Evolutionary conservation across 2,329 filamentous ascomycete species (phyloP).

Genomic region (Albifimbria verrucaria): DNA sequence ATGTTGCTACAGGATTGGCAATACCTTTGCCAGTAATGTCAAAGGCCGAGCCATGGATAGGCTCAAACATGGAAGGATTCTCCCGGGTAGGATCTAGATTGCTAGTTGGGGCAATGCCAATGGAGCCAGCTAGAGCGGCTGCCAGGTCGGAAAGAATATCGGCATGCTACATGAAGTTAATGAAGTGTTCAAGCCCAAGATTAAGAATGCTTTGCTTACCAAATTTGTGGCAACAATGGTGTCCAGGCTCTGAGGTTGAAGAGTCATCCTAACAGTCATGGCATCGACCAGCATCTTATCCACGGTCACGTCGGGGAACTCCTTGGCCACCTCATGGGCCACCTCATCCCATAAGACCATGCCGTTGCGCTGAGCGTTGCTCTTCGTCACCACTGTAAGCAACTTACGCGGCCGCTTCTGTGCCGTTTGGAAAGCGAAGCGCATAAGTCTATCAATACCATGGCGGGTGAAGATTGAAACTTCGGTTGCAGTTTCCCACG

Average conservation of each 20-base stretch:
- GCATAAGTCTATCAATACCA: conserved; percentile 55
- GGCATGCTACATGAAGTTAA: conserved; percentile 34
- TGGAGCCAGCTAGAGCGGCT: conserved; percentile 65
- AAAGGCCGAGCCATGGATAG: conserved; percentile 57
- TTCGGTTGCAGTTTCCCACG: conserved; percentile 61
- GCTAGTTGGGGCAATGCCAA: conserved; percentile 68
- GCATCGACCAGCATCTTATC: conserved; percentile 68
- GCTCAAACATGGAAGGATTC: conserved; percentile 58
- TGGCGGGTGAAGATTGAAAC: conserved; percentile 61
- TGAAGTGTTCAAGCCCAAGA: conserved; percentile 10
- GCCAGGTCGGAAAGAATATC: conserved; percentile 70
- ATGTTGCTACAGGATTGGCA: conserved; percentile 55
- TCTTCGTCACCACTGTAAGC: conserved; percentile 63
- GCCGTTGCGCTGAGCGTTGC: conserved; percentile 62
- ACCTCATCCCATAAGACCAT: conserved; percentile 69
- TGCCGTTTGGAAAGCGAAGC: conserved; percentile 62
- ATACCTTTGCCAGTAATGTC: conserved; percentile 56
- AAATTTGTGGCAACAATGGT: conserved; percentile 64
- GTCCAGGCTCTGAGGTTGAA: conserved; percentile 56
- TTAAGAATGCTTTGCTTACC: conserved; percentile 13
- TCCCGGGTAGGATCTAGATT: conserved; percentile 61
- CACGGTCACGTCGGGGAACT: conserved; percentile 57
- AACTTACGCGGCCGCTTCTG: conserved; percentile 53
- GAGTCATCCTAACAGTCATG: conserved; percentile 62
- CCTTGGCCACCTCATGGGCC: conserved; percentile 48